phyloP scores from a whole-genome alignment of 179 eudicot species.

The Patellifolia procumbens region DNA sequence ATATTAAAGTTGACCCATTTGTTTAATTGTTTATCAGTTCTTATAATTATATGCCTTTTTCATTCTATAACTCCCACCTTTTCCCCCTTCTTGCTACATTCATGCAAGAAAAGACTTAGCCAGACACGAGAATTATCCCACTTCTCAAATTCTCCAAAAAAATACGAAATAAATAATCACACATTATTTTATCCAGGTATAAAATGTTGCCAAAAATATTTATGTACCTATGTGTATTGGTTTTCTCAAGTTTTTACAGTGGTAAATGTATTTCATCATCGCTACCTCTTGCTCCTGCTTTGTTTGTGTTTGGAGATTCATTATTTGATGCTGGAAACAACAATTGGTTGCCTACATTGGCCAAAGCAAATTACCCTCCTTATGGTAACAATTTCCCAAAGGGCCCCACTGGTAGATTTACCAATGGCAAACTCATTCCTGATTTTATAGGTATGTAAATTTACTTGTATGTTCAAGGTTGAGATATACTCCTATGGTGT shows the following conservation, averaged over 20 bases:
- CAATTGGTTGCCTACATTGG: constrained; percentile 50
- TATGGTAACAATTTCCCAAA: constrained; percentile 44
- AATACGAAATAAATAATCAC: no score
- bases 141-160: neutral
- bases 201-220: neutral
- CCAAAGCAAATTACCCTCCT: constrained; percentile 51
- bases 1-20: no score
- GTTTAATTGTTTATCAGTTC: no score
- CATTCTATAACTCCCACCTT: neutral
- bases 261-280: constrained; percentile 1
- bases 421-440: constrained; percentile 45
- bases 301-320: constrained; percentile 61
- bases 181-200: neutral
- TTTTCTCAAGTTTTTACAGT: neutral
- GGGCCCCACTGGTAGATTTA: constrained; percentile 57
- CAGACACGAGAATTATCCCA: neutral
- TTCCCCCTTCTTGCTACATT: neutral
- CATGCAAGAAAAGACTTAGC: neutral
- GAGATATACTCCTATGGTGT: no score
- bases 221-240: neutral
- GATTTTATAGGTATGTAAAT: constrained; percentile 49
- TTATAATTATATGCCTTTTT: no score
- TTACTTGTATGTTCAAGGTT: neutral
- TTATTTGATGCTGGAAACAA: constrained; percentile 55
- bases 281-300: constrained; percentile 40